phyloP scores from a whole-genome alignment of 1,139 yeast species.

The Pichia kudriavzevii region DNA sequence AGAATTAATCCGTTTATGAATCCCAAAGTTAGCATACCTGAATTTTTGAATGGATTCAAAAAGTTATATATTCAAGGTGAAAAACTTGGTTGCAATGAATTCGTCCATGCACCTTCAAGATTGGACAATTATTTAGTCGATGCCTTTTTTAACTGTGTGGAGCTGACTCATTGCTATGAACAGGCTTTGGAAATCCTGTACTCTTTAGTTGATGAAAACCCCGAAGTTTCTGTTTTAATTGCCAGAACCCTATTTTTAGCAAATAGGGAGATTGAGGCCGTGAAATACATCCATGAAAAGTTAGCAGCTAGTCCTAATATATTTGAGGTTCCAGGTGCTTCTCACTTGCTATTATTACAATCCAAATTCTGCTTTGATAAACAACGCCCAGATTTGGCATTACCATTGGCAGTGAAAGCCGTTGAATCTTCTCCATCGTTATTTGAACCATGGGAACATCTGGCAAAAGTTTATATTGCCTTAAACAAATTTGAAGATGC shows the following conservation, averaged over 20 bases:
- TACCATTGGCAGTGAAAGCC: slow-evolving; percentile 47
- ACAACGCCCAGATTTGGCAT: slow-evolving; percentile 43
- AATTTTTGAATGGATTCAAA: slow-evolving; percentile 43
- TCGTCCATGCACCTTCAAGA: slow-evolving; percentile 52
- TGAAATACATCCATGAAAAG: slow-evolving; percentile 41
- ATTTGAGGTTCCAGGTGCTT: slow-evolving; percentile 33
- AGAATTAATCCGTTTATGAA: slow-evolving; percentile 55
- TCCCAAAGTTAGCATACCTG: slow-evolving; percentile 38
- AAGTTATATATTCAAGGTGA: slow-evolving; percentile 47
- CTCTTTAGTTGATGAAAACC: slow-evolving; percentile 35
- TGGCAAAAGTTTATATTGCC: slow-evolving; percentile 45
- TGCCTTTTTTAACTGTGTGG: slow-evolving; percentile 42
- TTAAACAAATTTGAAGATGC: slow-evolving; percentile 51
- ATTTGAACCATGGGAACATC: slow-evolving; percentile 47
- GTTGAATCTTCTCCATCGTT: slow-evolving; percentile 51
- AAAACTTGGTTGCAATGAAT: slow-evolving; percentile 51
- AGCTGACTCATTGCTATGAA: slow-evolving; percentile 42
- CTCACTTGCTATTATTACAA: slow-evolving; percentile 43
- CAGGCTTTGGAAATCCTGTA: slow-evolving; percentile 39
- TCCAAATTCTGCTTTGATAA: slow-evolving; percentile 47
- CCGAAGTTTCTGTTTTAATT: slow-evolving; percentile 38
- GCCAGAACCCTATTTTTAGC: slow-evolving; percentile 41
- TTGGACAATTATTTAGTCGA: slow-evolving; percentile 47
- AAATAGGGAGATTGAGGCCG: slow-evolving; percentile 47
- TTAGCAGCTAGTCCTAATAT: slow-evolving; percentile 26